phyloP scores from a whole-genome alignment of 2,329 filamentous ascomycete species.

The Catunica adiposa region DNA sequence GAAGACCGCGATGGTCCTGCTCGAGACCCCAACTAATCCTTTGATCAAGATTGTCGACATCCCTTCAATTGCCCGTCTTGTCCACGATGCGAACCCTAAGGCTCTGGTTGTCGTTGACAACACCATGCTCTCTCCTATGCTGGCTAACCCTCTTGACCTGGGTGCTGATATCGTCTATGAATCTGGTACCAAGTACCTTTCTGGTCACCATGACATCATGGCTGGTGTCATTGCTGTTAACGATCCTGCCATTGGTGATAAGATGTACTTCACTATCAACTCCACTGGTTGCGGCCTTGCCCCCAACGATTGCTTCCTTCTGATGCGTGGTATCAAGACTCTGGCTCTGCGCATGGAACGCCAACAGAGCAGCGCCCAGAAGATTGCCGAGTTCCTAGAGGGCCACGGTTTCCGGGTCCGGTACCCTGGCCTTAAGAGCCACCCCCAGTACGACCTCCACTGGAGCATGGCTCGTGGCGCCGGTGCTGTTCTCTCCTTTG shows the following conservation, averaged over 20 bases:
- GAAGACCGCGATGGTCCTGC: conserved; percentile 87
- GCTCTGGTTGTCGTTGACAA: conserved; percentile 90
- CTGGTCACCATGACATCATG: conserved; percentile 97
- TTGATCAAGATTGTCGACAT: conserved; percentile 97
- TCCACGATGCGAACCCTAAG: conserved; percentile 61
- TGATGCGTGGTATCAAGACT: conserved; percentile 92
- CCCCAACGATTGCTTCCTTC: conserved; percentile 88
- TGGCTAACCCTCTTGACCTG: conserved; percentile 83
- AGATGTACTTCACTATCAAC: conserved; percentile 94
- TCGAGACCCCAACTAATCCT: conserved; percentile 94
- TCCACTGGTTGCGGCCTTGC: conserved; percentile 84
- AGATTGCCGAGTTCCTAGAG: conserved; percentile 85
- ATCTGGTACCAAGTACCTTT: conserved; percentile 93
- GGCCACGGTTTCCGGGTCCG: conserved; percentile 82
- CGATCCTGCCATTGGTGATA: conserved; percentile 63
- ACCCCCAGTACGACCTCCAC: conserved; percentile 92
- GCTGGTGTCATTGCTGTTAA: conserved; percentile 91
- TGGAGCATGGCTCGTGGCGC: conserved; percentile 90
- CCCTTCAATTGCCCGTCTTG: conserved; percentile 54
- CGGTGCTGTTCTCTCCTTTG: conserved; percentile 87
- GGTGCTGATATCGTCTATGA: conserved; percentile 96
- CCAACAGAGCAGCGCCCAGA: conserved; percentile 82
- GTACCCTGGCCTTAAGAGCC: conserved; percentile 83
- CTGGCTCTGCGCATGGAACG: conserved; percentile 97
- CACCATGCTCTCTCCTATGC: conserved; percentile 94